Conservation (phyloP, 352 stramenopile genomes). For the Phytophthora ramorum region DNA sequence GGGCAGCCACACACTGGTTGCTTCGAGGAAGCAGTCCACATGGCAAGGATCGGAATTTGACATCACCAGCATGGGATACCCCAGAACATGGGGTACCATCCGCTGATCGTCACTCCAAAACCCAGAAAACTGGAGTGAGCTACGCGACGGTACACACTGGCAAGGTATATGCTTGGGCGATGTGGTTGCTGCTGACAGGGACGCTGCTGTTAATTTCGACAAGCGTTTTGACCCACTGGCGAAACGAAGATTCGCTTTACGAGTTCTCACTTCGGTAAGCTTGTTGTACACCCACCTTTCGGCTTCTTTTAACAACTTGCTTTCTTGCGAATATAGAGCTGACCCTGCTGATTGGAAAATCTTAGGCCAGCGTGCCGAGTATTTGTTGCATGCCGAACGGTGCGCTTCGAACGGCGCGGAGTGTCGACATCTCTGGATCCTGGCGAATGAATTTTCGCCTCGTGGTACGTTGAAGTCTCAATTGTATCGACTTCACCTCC, state of each 20-base stretch:
- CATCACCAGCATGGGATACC: neutral
- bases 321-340: slow-evolving; percentile 7
- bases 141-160: neutral
- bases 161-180: neutral
- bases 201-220: slow-evolving; percentile 23
- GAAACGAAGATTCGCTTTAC: slow-evolving; percentile 41
- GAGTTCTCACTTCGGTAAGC: slow-evolving; percentile 31
- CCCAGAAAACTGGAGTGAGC: neutral
- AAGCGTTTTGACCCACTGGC: slow-evolving; percentile 29
- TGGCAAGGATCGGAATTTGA: neutral
- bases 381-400: slow-evolving; percentile 2
- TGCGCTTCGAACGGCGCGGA: slow-evolving; percentile 11
- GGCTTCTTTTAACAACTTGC: neutral
- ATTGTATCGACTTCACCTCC: slow-evolving; percentile 28
- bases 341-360: slow-evolving; percentile 57
- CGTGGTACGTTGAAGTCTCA: slow-evolving; percentile 27
- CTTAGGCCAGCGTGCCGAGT: slow-evolving; percentile 29
- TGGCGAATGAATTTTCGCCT: slow-evolving; percentile 26
- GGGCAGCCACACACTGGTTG: slow-evolving; percentile 19
- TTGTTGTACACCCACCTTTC: neutral
- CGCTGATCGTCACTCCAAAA: neutral
- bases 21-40: slow-evolving; percentile 2
- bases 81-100: neutral
- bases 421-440: slow-evolving; percentile 20
- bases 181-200: slow-evolving; percentile 9